Evolutionary conservation across 108 stramenopile genomes (phyloP).

Genomic region (Bacterosira constricta): DNA sequence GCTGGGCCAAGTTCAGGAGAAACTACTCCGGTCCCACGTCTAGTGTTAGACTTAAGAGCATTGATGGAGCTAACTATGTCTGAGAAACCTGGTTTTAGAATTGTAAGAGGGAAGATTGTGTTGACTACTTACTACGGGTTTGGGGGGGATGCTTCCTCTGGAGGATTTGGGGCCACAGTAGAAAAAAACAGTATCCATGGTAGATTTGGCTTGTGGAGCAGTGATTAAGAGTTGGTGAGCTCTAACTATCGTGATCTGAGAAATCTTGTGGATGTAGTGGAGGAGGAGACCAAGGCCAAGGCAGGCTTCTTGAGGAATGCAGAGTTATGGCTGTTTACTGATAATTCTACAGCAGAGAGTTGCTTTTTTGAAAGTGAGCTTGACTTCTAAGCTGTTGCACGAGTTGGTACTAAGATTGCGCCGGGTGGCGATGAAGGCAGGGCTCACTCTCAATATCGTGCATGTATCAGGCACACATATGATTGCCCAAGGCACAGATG

Average conservation of each 20-base stretch:
- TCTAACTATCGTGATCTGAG: constrained; percentile 12
- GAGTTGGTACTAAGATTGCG: neutral
- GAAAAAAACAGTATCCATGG: neutral
- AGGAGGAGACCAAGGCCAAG: neutral
- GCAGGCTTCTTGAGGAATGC: constrained; percentile 1
- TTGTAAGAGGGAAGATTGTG: too few relatives aligned
- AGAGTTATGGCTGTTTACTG: constrained; percentile 16
- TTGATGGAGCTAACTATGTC: neutral
- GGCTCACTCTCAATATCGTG: neutral
- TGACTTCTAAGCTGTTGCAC: neutral
- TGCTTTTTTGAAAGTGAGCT: constrained; percentile 8
- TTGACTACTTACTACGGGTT: too few relatives aligned
- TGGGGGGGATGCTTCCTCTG: neutral
- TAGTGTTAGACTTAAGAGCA: constrained; percentile 25
- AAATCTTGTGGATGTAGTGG: constrained; percentile 30
- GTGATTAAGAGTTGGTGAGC: neutral
- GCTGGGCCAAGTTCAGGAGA: constrained; percentile 2
- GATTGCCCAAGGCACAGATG: constrained; percentile 42
- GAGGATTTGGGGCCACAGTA: constrained; percentile 46
- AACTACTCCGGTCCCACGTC: constrained; percentile 23
- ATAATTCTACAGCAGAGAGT: constrained; percentile 2
- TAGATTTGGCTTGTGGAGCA: constrained; percentile 1
- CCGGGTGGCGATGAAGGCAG: neutral
- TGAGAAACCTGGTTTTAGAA: neutral
- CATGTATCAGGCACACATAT: constrained; percentile 24